phyloP scores from a whole-genome alignment of 176 grass and related monocot genomes.

The Hordeum vulgare region DNA sequence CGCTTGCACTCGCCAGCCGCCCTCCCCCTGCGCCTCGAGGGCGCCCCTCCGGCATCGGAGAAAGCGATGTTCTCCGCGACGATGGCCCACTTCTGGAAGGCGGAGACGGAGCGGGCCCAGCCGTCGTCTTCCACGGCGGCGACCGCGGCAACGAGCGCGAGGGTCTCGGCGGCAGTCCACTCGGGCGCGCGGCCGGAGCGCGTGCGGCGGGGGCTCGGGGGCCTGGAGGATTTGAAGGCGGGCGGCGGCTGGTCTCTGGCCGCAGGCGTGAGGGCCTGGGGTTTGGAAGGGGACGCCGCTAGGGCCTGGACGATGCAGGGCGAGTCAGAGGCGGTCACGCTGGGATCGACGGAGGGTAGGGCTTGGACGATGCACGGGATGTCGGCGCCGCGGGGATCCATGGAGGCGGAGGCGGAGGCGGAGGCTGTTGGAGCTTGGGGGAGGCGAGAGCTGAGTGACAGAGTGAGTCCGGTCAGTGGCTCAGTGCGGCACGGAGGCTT shows the following conservation, averaged over 20 bases:
- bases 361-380: not conserved
- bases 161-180: constrained; percentile 41
- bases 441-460: not conserved
- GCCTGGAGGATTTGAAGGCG: not conserved
- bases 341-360: constrained; percentile 13
- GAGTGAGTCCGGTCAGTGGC: not conserved
- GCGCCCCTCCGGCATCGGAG: constrained; percentile 1
- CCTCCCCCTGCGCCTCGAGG: constrained; percentile 27
- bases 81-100: constrained; percentile 95
- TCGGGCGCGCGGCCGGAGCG: constrained; percentile 56
- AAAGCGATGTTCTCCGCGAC: constrained; percentile 70
- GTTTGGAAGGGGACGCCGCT: not conserved
- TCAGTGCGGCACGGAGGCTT: not conserved
- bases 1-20: constrained; percentile 58
- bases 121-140: constrained; percentile 76
- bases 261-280: not conserved
- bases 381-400: not conserved
- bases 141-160: constrained; percentile 37
- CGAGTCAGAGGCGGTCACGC: not conserved
- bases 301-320: constrained; percentile 64
- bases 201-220: constrained; percentile 47
- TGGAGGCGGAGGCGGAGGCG: not conserved
- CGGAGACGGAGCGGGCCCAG: constrained; percentile 73
- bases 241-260: not conserved
- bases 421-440: not conserved